These are phyloP conservation scores for Salix purpurea DNA, from an alignment of 345 rosid genomes.

Conservation along the genomic window DNA sequence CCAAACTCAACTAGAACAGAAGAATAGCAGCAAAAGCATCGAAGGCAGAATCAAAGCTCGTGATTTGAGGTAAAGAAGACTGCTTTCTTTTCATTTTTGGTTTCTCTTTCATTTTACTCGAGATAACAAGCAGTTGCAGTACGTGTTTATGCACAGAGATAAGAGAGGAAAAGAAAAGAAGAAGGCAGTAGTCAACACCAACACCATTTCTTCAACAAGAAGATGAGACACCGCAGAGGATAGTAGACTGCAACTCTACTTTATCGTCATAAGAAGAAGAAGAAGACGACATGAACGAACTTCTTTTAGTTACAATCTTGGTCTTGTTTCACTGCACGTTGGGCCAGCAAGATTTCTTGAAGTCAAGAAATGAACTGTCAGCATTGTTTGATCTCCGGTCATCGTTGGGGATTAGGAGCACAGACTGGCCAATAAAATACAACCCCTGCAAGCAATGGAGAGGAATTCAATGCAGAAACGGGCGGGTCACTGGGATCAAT, in stretches of 20 bases:
- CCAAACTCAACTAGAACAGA: not conserved
- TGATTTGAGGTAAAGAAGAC: slow-evolving; percentile 42
- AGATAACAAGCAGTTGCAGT: not conserved
- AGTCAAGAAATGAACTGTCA: slow-evolving; percentile 20
- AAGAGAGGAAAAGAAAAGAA: not conserved
- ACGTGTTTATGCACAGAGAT: not conserved
- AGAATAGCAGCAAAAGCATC: slow-evolving; percentile 15
- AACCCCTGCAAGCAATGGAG: slow-evolving; percentile 18
- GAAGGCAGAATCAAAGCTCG: slow-evolving; percentile 33
- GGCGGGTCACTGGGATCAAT: slow-evolving; percentile 21
- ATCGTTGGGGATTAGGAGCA: slow-evolving; percentile 23
- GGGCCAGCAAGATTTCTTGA: slow-evolving; percentile 29
- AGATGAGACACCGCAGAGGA: slow-evolving; percentile 1
- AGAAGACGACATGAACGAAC: slow-evolving; percentile 21
- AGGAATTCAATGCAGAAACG: slow-evolving; percentile 22
- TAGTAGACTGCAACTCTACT: slow-evolving; percentile 2
- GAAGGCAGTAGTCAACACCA: slow-evolving; percentile 16
- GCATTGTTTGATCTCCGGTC: slow-evolving; percentile 28
- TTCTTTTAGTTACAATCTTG: slow-evolving; percentile 9
- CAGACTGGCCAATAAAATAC: slow-evolving; percentile 23
- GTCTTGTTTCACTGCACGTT: slow-evolving; percentile 24
- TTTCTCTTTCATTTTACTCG: not conserved
- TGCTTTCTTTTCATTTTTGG: not conserved
- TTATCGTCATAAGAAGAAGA: not conserved
- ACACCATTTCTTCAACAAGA: not conserved